Conservation (phyloP, 768 basidiomycete genomes). For the Xerocomus spinulosus region DNA sequence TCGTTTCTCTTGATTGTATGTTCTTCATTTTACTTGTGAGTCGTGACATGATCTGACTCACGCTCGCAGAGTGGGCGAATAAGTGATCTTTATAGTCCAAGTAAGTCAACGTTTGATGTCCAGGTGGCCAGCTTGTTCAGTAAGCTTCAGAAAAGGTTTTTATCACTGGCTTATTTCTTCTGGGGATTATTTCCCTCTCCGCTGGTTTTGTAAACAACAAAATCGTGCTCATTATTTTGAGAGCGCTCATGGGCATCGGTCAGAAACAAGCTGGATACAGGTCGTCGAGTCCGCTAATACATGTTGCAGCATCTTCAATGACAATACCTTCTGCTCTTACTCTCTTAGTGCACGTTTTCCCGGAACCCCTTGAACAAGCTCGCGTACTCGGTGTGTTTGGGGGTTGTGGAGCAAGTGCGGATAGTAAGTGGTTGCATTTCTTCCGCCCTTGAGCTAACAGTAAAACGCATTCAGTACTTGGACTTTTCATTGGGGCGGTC, state of each 20-base stretch:
- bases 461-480: conserved; percentile 29
- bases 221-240: conserved; percentile 45
- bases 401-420: conserved; percentile 43
- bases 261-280: not conserved
- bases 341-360: conserved; percentile 48
- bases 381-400: conserved; percentile 46
- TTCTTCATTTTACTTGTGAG: not conserved
- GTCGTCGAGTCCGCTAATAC: conserved; percentile 1
- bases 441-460: not conserved
- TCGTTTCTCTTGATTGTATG: conserved; percentile 32
- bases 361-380: conserved; percentile 43
- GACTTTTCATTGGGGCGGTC: conserved; percentile 42
- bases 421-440: conserved; percentile 25
- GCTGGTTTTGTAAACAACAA: conserved; percentile 45
- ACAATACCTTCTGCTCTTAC: conserved; percentile 49
- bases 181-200: conserved; percentile 43
- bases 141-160: conserved; percentile 40
- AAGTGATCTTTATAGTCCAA: conserved; percentile 26
- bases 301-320: conserved; percentile 39
- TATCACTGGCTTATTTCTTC: conserved; percentile 34
- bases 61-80: conserved; percentile 22
- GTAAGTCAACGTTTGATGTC: conserved; percentile 22
- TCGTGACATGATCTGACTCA: conserved; percentile 6
- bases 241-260: conserved; percentile 50
- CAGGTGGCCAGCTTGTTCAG: conserved; percentile 26